Evolutionary conservation across 345 rosid genomes (phyloP).

Genomic region (Hibiscus mutabilis): DNA sequence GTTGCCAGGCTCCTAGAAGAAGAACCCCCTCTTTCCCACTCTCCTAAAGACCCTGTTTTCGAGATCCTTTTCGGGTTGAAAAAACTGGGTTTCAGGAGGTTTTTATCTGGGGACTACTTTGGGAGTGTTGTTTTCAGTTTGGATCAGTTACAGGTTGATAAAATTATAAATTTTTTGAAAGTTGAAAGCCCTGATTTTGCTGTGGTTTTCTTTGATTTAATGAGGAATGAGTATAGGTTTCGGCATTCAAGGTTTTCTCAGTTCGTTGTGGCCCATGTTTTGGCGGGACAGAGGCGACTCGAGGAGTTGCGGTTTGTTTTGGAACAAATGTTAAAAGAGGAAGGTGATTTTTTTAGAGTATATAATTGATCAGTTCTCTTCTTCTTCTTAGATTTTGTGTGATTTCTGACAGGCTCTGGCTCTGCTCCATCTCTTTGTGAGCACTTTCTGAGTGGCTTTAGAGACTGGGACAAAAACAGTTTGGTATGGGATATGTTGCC

Average conservation of each 20-base stretch:
- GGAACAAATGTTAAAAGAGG: constrained; percentile 42
- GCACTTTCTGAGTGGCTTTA: constrained; percentile 39
- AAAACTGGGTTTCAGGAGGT: constrained; percentile 35
- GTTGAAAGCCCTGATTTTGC: constrained; percentile 39
- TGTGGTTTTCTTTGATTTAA: constrained; percentile 39
- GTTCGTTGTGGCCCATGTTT: constrained; percentile 47
- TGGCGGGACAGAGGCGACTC: constrained; percentile 45
- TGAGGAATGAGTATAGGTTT: constrained; percentile 46
- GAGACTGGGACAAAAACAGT: constrained; percentile 42
- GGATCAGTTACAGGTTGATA: constrained; percentile 41
- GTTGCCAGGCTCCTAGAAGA: constrained; percentile 27
- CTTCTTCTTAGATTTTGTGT: constrained; percentile 28
- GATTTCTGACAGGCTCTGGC: constrained; percentile 56
- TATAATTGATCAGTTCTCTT: not conserved
- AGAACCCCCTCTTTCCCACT: constrained; percentile 7
- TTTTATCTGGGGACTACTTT: constrained; percentile 30
- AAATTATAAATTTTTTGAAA: constrained; percentile 35
- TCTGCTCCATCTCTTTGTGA: constrained; percentile 58
- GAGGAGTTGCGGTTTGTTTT: constrained; percentile 40
- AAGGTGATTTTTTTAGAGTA: constrained; percentile 33
- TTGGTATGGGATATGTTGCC: constrained; percentile 68
- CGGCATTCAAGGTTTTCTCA: constrained; percentile 47
- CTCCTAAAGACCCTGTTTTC: constrained; percentile 23
- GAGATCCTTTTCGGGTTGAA: constrained; percentile 41
- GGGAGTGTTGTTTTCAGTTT: constrained; percentile 29